A percentile compares a stretch with the other conserved stretches of the same genome.
These are phyloP conservation scores for Thuja plicata DNA, from an alignment of 83 land plant genomes.

Conservation along the genomic window DNA sequence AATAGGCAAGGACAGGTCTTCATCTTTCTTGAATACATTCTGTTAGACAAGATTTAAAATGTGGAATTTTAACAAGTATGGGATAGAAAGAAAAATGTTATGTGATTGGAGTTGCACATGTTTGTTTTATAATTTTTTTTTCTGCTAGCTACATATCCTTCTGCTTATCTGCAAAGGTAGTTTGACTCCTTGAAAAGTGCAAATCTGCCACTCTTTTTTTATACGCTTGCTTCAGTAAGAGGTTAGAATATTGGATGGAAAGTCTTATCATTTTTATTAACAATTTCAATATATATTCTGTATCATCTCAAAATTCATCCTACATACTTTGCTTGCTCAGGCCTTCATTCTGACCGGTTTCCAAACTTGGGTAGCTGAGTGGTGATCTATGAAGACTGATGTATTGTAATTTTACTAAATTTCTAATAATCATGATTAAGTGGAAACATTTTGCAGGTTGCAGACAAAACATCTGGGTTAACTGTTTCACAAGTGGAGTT, in stretches of 20 bases:
- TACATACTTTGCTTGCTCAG: background rate
- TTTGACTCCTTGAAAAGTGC: background rate
- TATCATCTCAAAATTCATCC: background rate
- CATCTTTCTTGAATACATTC: background rate
- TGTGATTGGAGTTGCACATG: background rate
- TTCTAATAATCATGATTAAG: background rate
- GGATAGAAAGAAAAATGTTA: background rate
- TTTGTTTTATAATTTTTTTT: background rate
- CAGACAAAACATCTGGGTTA: conserved; percentile 58
- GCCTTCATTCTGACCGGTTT: background rate
- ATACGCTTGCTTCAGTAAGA: background rate
- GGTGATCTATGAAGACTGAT: background rate
- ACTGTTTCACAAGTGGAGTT: conserved; percentile 43
- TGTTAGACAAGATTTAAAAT: background rate
- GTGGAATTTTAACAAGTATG: background rate
- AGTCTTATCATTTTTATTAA: background rate
- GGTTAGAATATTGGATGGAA: background rate
- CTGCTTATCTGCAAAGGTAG: background rate
- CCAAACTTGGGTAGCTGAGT: background rate
- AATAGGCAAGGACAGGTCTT: background rate
- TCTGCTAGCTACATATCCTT: background rate
- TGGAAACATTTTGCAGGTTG: conserved; percentile 44
- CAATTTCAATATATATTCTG: background rate
- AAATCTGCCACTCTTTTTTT: background rate
- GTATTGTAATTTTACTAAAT: background rate